Evolutionary conservation across 106 monocot genomes (phyloP).

Genomic region (Apostasia ramifera): DNA sequence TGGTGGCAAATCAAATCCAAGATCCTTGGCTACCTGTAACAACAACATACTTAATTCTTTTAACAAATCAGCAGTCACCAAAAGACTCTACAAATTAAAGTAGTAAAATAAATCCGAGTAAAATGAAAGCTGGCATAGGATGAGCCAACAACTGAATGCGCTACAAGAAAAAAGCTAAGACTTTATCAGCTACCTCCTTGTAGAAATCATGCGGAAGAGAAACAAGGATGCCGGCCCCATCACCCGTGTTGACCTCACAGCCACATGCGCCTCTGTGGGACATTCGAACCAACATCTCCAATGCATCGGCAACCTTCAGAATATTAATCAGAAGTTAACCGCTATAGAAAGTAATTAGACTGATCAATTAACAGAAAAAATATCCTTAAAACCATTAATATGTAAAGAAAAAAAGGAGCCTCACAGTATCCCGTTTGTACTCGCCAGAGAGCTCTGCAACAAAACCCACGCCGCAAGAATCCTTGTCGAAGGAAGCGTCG

Average conservation of each 20-base stretch:
- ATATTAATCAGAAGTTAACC: not conserved
- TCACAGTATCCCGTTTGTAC: conserved; percentile 69
- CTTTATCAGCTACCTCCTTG: conserved; percentile 33
- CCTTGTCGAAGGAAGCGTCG: conserved; percentile 83
- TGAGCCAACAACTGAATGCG: not conserved
- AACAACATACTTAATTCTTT: not conserved
- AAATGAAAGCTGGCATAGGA: too few relatives aligned
- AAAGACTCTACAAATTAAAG: not conserved
- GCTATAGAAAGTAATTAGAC: too few relatives aligned
- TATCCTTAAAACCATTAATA: not conserved
- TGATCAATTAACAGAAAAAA: not conserved
- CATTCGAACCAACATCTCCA: conserved; percentile 96
- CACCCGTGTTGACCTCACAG: conserved; percentile 96
- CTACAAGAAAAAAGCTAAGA: not conserved
- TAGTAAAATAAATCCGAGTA: not conserved
- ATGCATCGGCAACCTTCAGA: conserved; percentile 73
- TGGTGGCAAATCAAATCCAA: conserved; percentile 76
- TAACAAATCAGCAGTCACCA: not conserved
- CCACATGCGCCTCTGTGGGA: conserved; percentile 97
- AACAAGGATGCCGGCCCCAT: conserved; percentile 95
- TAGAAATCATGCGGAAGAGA: conserved; percentile 85
- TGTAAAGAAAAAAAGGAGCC: conserved; percentile 1
- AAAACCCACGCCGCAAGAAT: conserved; percentile 96
- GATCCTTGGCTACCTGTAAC: conserved; percentile 54
- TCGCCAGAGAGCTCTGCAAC: conserved; percentile 91